Evolutionary conservation across 73 alveolate species (phyloP).

Genomic region (Tetrahymena borealis): DNA sequence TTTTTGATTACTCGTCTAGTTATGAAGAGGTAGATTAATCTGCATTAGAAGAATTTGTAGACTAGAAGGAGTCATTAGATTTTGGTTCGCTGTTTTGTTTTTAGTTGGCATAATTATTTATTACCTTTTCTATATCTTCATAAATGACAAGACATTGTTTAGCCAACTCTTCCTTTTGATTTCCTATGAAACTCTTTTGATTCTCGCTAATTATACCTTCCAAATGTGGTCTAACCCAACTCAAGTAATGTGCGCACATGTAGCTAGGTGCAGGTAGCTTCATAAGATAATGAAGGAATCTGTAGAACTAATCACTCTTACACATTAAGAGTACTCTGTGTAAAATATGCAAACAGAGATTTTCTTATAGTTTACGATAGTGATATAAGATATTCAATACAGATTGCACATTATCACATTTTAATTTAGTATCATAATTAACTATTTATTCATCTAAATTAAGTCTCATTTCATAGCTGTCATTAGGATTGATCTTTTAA

Average conservation of each 20-base stretch:
- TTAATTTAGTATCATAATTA: not conserved
- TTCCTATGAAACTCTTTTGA: not conserved
- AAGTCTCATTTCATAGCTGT: not conserved
- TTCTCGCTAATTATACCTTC: not conserved
- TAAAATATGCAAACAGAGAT: not conserved
- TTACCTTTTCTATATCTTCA: not conserved
- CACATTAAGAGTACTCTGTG: not conserved
- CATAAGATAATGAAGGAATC: not conserved
- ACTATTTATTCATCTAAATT: not conserved
- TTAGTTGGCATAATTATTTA: not conserved
- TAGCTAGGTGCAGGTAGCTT: not conserved
- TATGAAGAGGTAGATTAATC: not conserved
- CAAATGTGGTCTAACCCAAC: not conserved
- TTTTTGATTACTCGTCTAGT: not conserved
- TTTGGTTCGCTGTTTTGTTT: not conserved
- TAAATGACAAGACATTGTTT: not conserved
- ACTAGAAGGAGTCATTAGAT: not conserved
- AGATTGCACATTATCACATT: not conserved
- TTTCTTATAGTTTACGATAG: not conserved
- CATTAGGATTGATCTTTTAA: not conserved
- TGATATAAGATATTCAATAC: not conserved
- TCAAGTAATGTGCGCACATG: not conserved
- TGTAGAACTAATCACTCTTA: not conserved
- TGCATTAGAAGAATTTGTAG: too few relatives aligned
- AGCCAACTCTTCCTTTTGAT: not conserved